Conservation (phyloP, 768 basidiomycete genomes). For the Butyriboletus loyo region DNA sequence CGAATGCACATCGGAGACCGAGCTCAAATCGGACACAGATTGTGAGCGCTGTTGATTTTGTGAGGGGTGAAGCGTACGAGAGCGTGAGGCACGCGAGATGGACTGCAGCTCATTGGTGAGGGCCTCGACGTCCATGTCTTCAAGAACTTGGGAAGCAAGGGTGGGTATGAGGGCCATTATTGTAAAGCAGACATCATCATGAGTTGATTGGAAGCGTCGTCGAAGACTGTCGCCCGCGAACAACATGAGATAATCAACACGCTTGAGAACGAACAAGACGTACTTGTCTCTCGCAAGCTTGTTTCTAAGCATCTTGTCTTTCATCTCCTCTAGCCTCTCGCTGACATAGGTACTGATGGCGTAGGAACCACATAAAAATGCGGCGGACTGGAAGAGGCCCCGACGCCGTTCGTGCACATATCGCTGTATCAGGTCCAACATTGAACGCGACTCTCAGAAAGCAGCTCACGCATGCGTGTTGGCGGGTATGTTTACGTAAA, state of each 20-base stretch:
- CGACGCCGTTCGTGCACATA: constrained; percentile 50
- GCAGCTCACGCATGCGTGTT: not conserved
- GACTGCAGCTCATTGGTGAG: constrained; percentile 57
- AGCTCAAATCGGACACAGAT: constrained; percentile 37
- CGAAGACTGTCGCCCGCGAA: constrained; percentile 47
- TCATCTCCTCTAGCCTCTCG: constrained; percentile 62
- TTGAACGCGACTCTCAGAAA: constrained; percentile 15
- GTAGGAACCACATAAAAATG: constrained; percentile 61
- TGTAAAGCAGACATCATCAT: constrained; percentile 75
- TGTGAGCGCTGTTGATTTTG: constrained; percentile 23
- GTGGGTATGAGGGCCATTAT: constrained; percentile 68
- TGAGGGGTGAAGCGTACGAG: constrained; percentile 11
- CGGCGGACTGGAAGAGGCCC: constrained; percentile 47
- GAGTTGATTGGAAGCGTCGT: constrained; percentile 70
- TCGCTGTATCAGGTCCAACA: constrained; percentile 43
- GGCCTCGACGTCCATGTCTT: constrained; percentile 73
- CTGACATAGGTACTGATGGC: constrained; percentile 56
- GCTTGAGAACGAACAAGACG: constrained; percentile 1
- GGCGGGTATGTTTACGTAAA: constrained; percentile 7
- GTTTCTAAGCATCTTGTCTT: constrained; percentile 58
- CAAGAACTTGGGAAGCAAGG: constrained; percentile 60
- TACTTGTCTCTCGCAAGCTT: constrained; percentile 60
- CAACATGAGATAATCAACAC: not conserved
- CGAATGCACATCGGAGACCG: constrained; percentile 40
- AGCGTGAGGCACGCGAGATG: constrained; percentile 36